Evolutionary conservation across 2,329 filamentous ascomycete genomes (phyloP).

Genomic region (Fusarium sulawesiense): DNA sequence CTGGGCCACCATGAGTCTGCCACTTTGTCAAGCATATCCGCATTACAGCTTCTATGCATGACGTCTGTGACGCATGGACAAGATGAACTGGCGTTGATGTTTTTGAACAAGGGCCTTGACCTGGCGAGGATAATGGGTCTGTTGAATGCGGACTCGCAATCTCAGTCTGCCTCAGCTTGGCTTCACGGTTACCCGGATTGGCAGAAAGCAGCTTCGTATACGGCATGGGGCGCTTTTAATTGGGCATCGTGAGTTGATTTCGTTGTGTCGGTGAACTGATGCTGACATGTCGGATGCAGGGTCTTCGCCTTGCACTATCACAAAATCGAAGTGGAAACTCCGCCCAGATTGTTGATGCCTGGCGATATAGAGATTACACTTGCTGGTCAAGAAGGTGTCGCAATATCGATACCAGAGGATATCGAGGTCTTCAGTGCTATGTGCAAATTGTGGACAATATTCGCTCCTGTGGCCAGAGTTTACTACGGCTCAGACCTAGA

Average conservation of each 20-base stretch:
- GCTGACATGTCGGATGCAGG: not conserved
- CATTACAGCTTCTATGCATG: not conserved
- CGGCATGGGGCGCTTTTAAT: not conserved
- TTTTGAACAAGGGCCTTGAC: not conserved
- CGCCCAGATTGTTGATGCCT: not conserved
- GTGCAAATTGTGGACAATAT: not conserved
- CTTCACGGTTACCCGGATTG: not conserved
- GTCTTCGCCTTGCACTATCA: not conserved
- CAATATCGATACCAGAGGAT: fast-evolving
- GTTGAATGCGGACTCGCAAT: not conserved
- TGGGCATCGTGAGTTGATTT: not conserved
- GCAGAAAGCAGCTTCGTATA: slow-evolving; percentile 2
- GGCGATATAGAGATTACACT: not conserved
- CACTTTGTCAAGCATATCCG: not conserved
- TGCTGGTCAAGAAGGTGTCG: fast-evolving
- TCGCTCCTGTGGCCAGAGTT: not conserved
- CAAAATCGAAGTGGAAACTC: not conserved
- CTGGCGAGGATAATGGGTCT: not conserved
- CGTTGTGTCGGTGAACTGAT: fast-evolving
- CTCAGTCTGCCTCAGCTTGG: not conserved
- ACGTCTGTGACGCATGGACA: not conserved
- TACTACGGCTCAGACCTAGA: not conserved
- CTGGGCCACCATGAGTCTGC: not conserved
- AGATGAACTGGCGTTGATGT: not conserved
- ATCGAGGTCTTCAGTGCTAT: not conserved